phyloP scores from a whole-genome alignment of 805 yeast species.

The Teunomyces stri region DNA sequence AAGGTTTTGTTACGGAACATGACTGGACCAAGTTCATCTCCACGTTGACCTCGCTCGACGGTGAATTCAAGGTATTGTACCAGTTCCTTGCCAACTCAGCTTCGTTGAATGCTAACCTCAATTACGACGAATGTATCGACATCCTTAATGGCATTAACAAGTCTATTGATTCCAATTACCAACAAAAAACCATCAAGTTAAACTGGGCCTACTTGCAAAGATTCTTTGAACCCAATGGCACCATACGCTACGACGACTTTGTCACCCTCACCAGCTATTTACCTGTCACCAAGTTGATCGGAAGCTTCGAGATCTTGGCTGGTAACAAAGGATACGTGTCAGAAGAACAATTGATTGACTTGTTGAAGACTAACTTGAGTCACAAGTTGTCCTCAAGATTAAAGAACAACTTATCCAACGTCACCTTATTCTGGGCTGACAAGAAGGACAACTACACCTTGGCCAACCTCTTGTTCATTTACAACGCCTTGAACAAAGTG shows the following conservation, averaged over 20 bases:
- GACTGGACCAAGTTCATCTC: constrained; percentile 78
- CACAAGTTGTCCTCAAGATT: constrained; percentile 41
- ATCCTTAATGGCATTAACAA: constrained; percentile 35
- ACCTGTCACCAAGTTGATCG: constrained; percentile 46
- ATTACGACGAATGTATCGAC: constrained; percentile 35
- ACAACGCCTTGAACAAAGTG: constrained; percentile 39
- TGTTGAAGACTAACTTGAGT: constrained; percentile 36
- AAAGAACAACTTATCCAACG: constrained; percentile 30
- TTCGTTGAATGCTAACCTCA: constrained; percentile 12
- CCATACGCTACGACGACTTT: constrained; percentile 38
- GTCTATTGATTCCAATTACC: constrained; percentile 41
- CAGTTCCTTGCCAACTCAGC: constrained; percentile 37
- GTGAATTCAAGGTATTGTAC: constrained; percentile 51
- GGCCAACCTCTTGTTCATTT: constrained; percentile 38
- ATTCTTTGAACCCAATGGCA: constrained; percentile 40
- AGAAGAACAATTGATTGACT: constrained; percentile 28
- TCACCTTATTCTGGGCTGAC: constrained; percentile 33
- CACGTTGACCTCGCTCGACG: constrained; percentile 38
- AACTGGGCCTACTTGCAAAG: constrained; percentile 43
- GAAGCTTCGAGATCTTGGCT: constrained; percentile 37
- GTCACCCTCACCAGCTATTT: constrained; percentile 40
- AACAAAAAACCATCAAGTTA: constrained; percentile 38
- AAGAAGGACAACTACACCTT: constrained; percentile 31
- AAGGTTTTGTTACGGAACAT: constrained; percentile 62
- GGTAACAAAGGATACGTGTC: constrained; percentile 30